Conservation (phyloP, 495 filamentous ascomycete species). For the Apodospora peruviana region DNA sequence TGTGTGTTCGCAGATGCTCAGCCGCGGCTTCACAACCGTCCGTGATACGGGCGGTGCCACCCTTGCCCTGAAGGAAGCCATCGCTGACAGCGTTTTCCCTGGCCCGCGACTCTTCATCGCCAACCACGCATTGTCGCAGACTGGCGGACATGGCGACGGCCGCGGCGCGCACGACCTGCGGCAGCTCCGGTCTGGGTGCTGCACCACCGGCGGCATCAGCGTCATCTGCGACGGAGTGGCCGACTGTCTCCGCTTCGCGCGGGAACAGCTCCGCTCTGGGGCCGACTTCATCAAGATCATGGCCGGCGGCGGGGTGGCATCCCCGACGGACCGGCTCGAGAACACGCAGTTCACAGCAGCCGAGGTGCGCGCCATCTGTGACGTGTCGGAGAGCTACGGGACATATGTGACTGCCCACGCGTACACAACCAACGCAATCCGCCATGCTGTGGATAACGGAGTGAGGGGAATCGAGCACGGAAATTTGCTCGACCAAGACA, state of each 20-base stretch:
- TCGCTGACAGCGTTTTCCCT: constrained; percentile 43
- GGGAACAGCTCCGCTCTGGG: constrained; percentile 47
- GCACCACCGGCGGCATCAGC: constrained; percentile 22
- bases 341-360: constrained; percentile 47
- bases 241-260: constrained; percentile 42
- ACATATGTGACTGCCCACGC: constrained; percentile 55
- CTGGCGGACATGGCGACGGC: constrained; percentile 51
- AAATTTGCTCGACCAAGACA: constrained; percentile 46
- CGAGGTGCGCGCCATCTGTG: constrained; percentile 47
- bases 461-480: constrained; percentile 53
- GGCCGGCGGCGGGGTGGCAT: constrained; percentile 49
- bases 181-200: neutral
- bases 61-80: constrained; percentile 44
- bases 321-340: constrained; percentile 44
- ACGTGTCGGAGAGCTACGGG: constrained; percentile 36
- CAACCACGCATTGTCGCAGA: constrained; percentile 39
- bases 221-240: constrained; percentile 47
- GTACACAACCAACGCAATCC: constrained; percentile 46
- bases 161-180: constrained; percentile 29
- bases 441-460: constrained; percentile 49
- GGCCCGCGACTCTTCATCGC: constrained; percentile 39
- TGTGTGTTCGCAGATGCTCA: constrained; percentile 42
- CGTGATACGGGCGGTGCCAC: constrained; percentile 50
- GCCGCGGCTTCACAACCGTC: constrained; percentile 48
- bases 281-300: constrained; percentile 57